A percentile compares a stretch with the other conserved stretches of the same genome.
Evolutionary conservation across 805 yeast genomes (phyloP).

Genomic region (Lipomyces yamanashiensis): DNA sequence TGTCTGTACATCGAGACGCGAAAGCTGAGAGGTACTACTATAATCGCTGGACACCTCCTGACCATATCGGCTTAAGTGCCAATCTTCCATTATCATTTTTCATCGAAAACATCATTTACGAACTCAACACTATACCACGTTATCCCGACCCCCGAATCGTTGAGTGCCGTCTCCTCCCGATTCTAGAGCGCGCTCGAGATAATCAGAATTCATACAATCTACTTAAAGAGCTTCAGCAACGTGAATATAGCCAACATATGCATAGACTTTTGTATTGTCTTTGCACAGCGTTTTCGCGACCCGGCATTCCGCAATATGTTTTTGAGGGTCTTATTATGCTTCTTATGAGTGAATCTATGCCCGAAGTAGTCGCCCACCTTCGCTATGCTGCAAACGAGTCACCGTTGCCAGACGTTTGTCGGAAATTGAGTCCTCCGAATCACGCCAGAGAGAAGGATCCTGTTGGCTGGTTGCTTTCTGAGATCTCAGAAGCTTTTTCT

Average conservation of each 20-base stretch:
- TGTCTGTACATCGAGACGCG: background rate
- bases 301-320: background rate
- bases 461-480: constrained; percentile 15
- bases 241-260: background rate
- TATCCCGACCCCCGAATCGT: background rate
- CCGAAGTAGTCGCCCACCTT: constrained; percentile 1
- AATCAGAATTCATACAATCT: constrained; percentile 21
- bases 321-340: constrained; percentile 16
- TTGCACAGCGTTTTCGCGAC: constrained; percentile 9
- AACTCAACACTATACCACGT: constrained; percentile 9
- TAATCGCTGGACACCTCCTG: background rate
- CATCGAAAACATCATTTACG: constrained; percentile 8
- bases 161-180: constrained; percentile 18
- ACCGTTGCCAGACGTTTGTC: constrained; percentile 12
- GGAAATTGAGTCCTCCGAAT: constrained; percentile 12
- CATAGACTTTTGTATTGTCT: background rate
- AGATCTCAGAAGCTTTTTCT: constrained; percentile 12
- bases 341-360: background rate
- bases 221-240: constrained; percentile 10
- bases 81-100: constrained; percentile 23
- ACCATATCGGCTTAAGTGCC: background rate
- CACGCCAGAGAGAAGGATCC: constrained; percentile 11
- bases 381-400: background rate
- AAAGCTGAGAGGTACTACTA: background rate
- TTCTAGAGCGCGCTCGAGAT: constrained; percentile 22